Percentiles rank a stretch among this genome's conserved stretches.
Evolutionary conservation across 2,329 filamentous ascomycete species (phyloP).

Genomic region (Alternaria sp.): DNA sequence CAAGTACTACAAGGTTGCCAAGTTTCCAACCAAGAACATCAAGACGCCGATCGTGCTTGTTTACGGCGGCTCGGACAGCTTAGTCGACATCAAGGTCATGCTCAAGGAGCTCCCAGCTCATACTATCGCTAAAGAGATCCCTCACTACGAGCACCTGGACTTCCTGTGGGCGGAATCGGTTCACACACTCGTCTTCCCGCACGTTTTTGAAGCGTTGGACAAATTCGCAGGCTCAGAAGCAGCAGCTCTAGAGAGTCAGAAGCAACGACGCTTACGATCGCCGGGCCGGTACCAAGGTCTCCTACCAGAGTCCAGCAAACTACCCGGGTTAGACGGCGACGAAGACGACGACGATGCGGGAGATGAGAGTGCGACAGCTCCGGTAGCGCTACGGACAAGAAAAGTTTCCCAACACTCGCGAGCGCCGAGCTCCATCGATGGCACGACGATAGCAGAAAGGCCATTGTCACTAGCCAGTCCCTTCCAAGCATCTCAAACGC

Average conservation of each 20-base stretch:
- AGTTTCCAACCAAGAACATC: slow-evolving; percentile 96
- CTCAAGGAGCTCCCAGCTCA: slow-evolving; percentile 82
- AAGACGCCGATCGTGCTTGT: slow-evolving; percentile 92
- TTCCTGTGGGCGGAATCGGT: slow-evolving; percentile 94
- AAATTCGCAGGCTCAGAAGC: slow-evolving; percentile 57
- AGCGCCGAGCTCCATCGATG: slow-evolving; percentile 15
- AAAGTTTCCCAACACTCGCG: slow-evolving; percentile 32
- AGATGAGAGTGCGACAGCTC: slow-evolving; percentile 36
- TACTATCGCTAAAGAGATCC: slow-evolving; percentile 84
- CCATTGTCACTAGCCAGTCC: slow-evolving; percentile 9
- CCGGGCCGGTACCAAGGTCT: slow-evolving; percentile 37
- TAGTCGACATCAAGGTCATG: slow-evolving; percentile 95
- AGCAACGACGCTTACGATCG: slow-evolving; percentile 35
- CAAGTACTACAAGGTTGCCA: slow-evolving; percentile 95
- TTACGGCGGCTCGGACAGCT: slow-evolving; percentile 90
- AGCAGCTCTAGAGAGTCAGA: slow-evolving; percentile 11
- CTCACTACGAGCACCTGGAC: slow-evolving; percentile 95
- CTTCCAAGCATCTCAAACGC: slow-evolving; percentile 10
- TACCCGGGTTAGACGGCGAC: slow-evolving; percentile 29
- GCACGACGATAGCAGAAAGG: slow-evolving; percentile 6
- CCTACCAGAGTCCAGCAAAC: slow-evolving; percentile 30
- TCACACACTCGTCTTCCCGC: slow-evolving; percentile 81
- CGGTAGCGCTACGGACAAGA: slow-evolving; percentile 21
- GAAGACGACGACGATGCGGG: slow-evolving; percentile 28
- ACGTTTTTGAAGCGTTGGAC: slow-evolving; percentile 88